Evolutionary conservation across 1,284 basidiomycete genomes (phyloP).

Genomic region (Hypsizygus ulmarius): DNA sequence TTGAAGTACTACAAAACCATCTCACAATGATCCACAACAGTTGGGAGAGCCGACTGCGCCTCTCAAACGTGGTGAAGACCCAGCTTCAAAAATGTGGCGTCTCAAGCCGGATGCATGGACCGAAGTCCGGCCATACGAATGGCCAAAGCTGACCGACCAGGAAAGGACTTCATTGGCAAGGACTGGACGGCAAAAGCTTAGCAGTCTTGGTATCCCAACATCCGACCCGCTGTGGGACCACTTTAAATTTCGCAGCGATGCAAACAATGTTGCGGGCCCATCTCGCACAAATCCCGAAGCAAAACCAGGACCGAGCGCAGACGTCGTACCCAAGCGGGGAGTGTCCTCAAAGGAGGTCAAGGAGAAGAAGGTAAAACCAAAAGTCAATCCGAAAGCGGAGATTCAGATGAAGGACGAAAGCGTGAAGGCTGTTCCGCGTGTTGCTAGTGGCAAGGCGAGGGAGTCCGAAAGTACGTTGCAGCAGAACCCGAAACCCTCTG

Average conservation of each 20-base stretch:
- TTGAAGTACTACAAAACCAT: neutral
- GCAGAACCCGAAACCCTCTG: conserved; percentile 6
- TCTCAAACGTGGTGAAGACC: conserved; percentile 32
- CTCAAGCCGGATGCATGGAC: conserved; percentile 57
- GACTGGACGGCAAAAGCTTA: conserved; percentile 45
- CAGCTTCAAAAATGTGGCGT: conserved; percentile 42
- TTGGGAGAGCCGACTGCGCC: conserved; percentile 45
- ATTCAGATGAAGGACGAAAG: conserved; percentile 58
- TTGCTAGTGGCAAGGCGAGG: conserved; percentile 15
- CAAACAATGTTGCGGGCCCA: conserved; percentile 17
- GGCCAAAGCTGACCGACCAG: conserved; percentile 43
- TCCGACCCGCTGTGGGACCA: conserved; percentile 55
- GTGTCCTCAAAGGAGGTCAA: conserved; percentile 44
- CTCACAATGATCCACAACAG: conserved; percentile 29
- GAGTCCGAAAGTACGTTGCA: conserved; percentile 3
- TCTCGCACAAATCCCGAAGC: conserved; percentile 16
- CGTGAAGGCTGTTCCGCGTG: conserved; percentile 29
- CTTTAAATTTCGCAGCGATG: conserved; percentile 23
- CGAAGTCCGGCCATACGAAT: conserved; percentile 67
- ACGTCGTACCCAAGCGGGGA: conserved; percentile 36
- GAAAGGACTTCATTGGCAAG: conserved; percentile 48
- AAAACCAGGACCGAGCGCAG: conserved; percentile 6
- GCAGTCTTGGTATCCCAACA: conserved; percentile 49
- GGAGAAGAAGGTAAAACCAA: conserved; percentile 42
- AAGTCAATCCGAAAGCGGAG: conserved; percentile 40